Evolutionary conservation across 805 yeast genomes (phyloP).

Genomic region (Kazachstania viticola): DNA sequence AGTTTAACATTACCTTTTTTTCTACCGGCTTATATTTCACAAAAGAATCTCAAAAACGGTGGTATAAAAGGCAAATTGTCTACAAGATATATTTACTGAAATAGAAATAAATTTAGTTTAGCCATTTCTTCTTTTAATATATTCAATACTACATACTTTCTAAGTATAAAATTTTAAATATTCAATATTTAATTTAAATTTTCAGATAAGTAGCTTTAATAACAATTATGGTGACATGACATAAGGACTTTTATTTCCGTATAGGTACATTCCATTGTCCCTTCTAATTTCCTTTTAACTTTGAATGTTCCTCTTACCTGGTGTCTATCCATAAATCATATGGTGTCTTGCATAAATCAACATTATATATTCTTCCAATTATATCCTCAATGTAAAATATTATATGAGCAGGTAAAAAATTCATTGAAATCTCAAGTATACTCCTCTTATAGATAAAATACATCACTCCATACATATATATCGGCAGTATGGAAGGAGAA

Average conservation of each 20-base stretch:
- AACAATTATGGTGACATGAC: no score
- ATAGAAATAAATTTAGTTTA: no score
- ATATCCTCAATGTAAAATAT: constrained; percentile 20
- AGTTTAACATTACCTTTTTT: constrained; percentile 21
- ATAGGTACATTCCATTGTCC: no score
- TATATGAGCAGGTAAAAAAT: constrained; percentile 22
- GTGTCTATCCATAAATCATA: constrained; percentile 14
- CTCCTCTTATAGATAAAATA: constrained; percentile 10
- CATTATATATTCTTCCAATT: constrained; percentile 15
- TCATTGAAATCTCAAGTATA: constrained; percentile 14
- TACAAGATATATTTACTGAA: background rate
- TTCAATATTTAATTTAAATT: no score
- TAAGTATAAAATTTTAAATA: no score
- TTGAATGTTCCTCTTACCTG: background rate
- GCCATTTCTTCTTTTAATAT: no score
- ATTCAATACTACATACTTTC: no score
- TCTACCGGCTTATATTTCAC: constrained; percentile 18
- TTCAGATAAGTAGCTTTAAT: no score
- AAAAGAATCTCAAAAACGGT: constrained; percentile 1
- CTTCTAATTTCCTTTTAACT: no score
- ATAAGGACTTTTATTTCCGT: no score
- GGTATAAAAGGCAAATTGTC: background rate
- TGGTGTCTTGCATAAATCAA: constrained; percentile 21
- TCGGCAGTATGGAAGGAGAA: constrained; percentile 12
- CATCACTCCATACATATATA: constrained; percentile 15